phyloP scores from a whole-genome alignment of 768 basidiomycete genomes.

The Crucibulum laeve region DNA sequence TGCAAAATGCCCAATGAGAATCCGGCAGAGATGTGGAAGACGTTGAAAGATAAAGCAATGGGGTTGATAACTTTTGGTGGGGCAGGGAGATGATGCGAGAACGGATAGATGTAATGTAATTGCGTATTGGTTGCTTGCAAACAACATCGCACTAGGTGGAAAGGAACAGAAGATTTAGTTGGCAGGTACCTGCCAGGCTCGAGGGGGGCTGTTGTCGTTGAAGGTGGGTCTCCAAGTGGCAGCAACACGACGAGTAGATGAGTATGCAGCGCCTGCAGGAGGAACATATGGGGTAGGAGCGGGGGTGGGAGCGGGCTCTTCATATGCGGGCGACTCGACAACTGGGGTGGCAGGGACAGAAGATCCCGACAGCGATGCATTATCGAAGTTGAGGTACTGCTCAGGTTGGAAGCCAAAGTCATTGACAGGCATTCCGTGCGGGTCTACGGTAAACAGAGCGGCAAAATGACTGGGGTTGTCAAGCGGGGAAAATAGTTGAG shows the following conservation, averaged over 20 bases:
- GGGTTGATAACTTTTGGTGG: no score
- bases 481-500: no score
- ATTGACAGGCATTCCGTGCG: not conserved
- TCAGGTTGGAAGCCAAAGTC: constrained; percentile 23
- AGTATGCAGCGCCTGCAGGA: constrained; percentile 48
- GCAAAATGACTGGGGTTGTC: no score
- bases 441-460: no score
- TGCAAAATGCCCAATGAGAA: no score
- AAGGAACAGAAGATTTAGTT: not conserved
- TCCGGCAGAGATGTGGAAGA: no score
- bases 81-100: no score
- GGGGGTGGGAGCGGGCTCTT: constrained; percentile 14
- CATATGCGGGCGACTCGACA: constrained; percentile 9
- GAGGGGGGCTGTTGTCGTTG: constrained; percentile 20
- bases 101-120: no score
- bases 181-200: constrained; percentile 8
- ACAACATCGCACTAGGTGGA: not conserved
- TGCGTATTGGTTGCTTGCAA: no score
- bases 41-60: no score
- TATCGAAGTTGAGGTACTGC: constrained; percentile 33
- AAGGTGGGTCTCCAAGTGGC: constrained; percentile 40
- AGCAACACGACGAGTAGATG: constrained; percentile 49
- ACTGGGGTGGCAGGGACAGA: constrained; percentile 7
- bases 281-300: constrained; percentile 37
- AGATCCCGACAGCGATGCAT: constrained; percentile 1